phyloP scores from a whole-genome alignment of 192 early-diverging fungal genomes.

The Mortierella antarctica region DNA sequence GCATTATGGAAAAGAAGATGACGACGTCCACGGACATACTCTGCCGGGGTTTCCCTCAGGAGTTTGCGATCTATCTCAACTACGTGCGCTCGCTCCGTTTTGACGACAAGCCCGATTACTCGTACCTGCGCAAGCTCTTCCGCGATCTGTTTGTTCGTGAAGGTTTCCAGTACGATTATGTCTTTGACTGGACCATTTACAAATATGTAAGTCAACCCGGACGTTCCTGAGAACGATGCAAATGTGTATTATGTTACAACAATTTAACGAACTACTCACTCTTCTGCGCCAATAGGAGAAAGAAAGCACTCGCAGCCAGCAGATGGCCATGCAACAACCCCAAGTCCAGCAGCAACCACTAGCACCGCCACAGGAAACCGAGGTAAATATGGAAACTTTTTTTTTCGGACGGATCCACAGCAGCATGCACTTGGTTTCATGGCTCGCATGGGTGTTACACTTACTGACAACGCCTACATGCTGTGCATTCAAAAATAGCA shows the following conservation, averaged over 20 bases:
- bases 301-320: constrained; percentile 46
- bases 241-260: neutral
- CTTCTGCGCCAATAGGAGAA: constrained; percentile 25
- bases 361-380: constrained; percentile 15
- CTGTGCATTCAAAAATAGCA: neutral
- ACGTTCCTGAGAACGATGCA: neutral
- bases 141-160: constrained; percentile 85
- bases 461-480: neutral
- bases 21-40: constrained; percentile 84
- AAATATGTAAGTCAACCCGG: constrained; percentile 62
- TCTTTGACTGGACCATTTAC: constrained; percentile 90
- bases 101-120: constrained; percentile 94
- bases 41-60: constrained; percentile 84
- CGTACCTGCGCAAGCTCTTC: constrained; percentile 89
- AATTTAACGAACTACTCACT: neutral
- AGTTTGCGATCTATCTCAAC: constrained; percentile 90
- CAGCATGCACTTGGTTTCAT: too few relatives aligned
- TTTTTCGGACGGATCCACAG: neutral
- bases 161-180: constrained; percentile 88
- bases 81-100: constrained; percentile 87
- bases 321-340: constrained; percentile 21
- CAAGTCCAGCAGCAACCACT: constrained; percentile 17
- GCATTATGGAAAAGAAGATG: constrained; percentile 95
- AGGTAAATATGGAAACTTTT: neutral
- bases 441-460: too few relatives aligned